phyloP scores from a whole-genome alignment of 2,329 filamentous ascomycete genomes.

The Apiospora saccharicola region DNA sequence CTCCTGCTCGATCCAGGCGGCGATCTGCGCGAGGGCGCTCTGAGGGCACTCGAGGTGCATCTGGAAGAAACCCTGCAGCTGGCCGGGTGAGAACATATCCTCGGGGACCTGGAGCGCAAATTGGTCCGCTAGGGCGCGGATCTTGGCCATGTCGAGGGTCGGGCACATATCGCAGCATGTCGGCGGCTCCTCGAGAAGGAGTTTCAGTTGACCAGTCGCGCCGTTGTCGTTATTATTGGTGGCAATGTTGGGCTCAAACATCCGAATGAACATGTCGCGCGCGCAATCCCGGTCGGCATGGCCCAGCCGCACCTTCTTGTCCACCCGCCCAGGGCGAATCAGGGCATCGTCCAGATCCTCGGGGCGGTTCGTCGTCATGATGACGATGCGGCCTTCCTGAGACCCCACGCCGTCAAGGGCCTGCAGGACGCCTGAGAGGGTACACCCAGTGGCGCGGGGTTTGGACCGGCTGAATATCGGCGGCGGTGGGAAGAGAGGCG shows the following conservation, averaged over 20 bases:
- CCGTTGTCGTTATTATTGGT: too few relatives aligned
- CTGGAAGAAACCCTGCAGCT: constrained; percentile 22
- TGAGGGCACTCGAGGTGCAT: constrained; percentile 14
- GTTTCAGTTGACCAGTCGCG: neutral
- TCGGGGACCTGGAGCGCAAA: constrained; percentile 5
- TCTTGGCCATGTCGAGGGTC: neutral
- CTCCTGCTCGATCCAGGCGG: constrained; percentile 13
- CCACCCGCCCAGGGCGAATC: neutral
- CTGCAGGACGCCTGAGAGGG: neutral
- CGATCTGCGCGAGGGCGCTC: neutral
- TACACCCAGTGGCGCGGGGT: neutral
- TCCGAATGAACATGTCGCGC: constrained; percentile 21
- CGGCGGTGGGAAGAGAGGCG: neutral
- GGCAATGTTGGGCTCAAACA: constrained; percentile 11
- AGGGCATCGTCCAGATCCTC: constrained; percentile 22
- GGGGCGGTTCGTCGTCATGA: constrained; percentile 22
- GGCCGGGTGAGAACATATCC: constrained; percentile 5
- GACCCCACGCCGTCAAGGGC: constrained; percentile 20
- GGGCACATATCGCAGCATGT: constrained; percentile 10
- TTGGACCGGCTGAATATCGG: neutral
- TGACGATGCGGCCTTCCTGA: constrained; percentile 20
- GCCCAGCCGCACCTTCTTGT: constrained; percentile 8
- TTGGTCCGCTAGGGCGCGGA: neutral
- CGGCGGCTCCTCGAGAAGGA: neutral
- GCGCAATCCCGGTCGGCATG: neutral